Percentiles rank a stretch among this genome's conserved stretches.
Evolutionary conservation across 148 eudicot species (phyloP).

Genomic region (Diospyros lotus): DNA sequence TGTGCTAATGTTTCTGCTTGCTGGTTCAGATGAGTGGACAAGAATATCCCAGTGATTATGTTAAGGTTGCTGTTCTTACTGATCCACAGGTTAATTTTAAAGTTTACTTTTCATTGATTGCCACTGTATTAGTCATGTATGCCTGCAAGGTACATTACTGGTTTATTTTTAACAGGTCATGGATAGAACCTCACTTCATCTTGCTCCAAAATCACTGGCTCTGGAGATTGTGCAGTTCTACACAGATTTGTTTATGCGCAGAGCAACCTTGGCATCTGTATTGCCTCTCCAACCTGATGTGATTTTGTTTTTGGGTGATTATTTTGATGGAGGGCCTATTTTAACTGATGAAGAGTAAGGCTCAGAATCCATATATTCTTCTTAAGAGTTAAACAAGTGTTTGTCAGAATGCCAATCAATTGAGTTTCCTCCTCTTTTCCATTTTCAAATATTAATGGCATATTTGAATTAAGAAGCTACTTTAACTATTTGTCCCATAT

Average conservation of each 20-base stretch:
- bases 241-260: constrained; percentile 85
- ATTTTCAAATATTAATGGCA: not conserved
- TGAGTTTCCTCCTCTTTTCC: not conserved
- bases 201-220: constrained; percentile 70
- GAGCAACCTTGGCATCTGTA: constrained; percentile 69
- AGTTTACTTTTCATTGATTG: not conserved
- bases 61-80: constrained; percentile 79
- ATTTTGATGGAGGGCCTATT: constrained; percentile 77
- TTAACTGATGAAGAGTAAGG: constrained; percentile 81
- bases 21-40: constrained; percentile 36
- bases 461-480: not conserved
- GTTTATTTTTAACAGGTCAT: constrained; percentile 49
- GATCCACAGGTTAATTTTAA: constrained; percentile 77
- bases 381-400: not conserved
- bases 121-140: not conserved
- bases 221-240: constrained; percentile 79
- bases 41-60: constrained; percentile 36
- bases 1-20: constrained; percentile 7
- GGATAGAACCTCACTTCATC: constrained; percentile 74
- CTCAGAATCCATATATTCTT: constrained; percentile 8
- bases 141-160: not conserved
- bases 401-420: not conserved
- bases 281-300: constrained; percentile 78
- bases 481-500: not conserved
- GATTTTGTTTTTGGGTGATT: constrained; percentile 81